Conservation (phyloP, 164 flowering plant species). For the Protea cynaroides region DNA sequence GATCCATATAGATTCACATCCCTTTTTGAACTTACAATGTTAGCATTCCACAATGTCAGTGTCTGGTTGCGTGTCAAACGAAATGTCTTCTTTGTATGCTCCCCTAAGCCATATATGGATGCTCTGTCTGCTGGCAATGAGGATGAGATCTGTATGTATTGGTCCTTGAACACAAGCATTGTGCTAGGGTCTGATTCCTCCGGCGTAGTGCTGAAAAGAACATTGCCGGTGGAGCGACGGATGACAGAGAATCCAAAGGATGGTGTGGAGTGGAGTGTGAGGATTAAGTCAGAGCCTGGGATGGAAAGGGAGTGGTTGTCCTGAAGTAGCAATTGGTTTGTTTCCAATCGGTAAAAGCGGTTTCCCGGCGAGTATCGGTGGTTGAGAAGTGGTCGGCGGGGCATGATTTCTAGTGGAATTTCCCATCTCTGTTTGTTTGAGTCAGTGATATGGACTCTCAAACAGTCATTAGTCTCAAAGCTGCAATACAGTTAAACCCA, state of each 20-base stretch:
- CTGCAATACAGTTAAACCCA: conserved; percentile 23
- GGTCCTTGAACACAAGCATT: conserved; percentile 69
- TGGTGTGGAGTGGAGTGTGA: conserved; percentile 16
- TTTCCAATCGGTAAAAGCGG: conserved; percentile 1
- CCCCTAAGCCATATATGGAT: conserved; percentile 74
- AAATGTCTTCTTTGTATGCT: conserved; percentile 69
- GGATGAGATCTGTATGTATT: conserved; percentile 62
- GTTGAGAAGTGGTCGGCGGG: conserved; percentile 21
- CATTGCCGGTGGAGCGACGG: conserved; percentile 20
- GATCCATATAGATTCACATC: conserved; percentile 74
- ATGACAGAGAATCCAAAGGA: conserved; percentile 20
- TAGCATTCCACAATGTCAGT: conserved; percentile 67
- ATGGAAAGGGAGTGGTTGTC: conserved; percentile 12
- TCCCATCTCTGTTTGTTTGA: conserved; percentile 57
- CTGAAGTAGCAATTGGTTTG: background rate
- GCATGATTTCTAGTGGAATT: conserved; percentile 46
- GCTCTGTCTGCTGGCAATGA: conserved; percentile 41
- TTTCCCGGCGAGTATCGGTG: conserved; percentile 13
- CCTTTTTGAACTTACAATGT: conserved; percentile 30
- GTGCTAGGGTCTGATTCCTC: conserved; percentile 17
- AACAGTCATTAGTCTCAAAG: conserved; percentile 44
- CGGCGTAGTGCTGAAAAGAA: conserved; percentile 28
- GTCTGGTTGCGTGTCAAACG: conserved; percentile 34
- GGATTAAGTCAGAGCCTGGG: conserved; percentile 19
- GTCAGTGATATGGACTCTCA: no score